Evolutionary conservation across 1,139 yeast genomes (phyloP), one percentile per base, ranked within the genome.

Genomic region (Scheffersomyces illinoinensis): DNA sequence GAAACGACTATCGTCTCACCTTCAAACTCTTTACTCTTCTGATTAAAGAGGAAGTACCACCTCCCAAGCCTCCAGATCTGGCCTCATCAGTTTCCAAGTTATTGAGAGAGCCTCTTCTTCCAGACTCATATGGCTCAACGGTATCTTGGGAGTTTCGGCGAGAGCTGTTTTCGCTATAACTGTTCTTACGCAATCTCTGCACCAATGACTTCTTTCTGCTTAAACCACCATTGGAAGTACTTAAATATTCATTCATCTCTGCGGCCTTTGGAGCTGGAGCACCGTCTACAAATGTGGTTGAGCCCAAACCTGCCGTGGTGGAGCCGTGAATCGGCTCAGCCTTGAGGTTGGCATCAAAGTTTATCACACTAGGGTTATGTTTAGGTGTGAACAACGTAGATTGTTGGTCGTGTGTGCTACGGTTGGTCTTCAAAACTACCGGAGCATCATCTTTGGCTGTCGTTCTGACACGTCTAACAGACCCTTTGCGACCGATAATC

Each of bases 241-340:
- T 61, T 59, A 76, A 68, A 58, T 62, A 70, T 20, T 73, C 76
- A 47, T 77, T 78, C 6, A 60, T 61, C 54, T 68, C 68, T 5
- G 64, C 66, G 24, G 65, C 61, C 76, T 68, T 72, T 39, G 97
- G 88, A 3, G 98, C 99, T 19, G 98, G 98, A 0, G 98, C 96
- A 48, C 99, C 99, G 72, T 95, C 98, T 64, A 95, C 74, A 71
- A 95, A 95, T 0, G 99, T 95, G 1, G 97, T 84, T 1, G 96
- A 85, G 3, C 99, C 99, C 56, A 95, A 82, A 1, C 99, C 99
- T 58, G 89, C 83, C 0, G 98, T 90, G 2, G 89, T 81, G 54
- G 85, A 85, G 19, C 98, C 99, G 72, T 93, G 97, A 19, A 93
- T 85, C 33, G 91, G 91, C 53, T 82, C 83, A 12, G 91, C 85